These are phyloP conservation scores for Polytrichum commune DNA, from an alignment of 225 moss, liverwort and hornwort genomes.

Conservation along the genomic window DNA sequence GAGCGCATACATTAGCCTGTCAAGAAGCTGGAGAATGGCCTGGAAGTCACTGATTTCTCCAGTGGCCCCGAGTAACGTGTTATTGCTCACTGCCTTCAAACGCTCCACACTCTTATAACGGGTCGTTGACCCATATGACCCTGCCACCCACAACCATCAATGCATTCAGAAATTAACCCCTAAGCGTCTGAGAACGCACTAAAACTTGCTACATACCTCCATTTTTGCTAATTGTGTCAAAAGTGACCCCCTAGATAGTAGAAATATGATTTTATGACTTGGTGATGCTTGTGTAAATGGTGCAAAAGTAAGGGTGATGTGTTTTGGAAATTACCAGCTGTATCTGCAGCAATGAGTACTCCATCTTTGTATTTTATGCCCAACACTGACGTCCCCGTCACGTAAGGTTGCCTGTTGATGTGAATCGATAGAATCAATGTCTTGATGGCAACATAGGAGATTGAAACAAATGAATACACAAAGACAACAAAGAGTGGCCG, in stretches of 20 bases:
- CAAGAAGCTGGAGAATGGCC: slow-evolving; percentile 67
- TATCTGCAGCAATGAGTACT: slow-evolving; percentile 87
- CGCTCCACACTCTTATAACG: slow-evolving; percentile 87
- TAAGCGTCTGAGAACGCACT: too few relatives aligned
- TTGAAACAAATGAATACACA: too few relatives aligned
- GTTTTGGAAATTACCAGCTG: slow-evolving; percentile 41
- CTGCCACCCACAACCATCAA: slow-evolving; percentile 16
- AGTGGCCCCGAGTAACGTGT: slow-evolving; percentile 75
- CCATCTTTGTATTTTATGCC: slow-evolving; percentile 89
- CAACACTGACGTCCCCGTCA: slow-evolving; percentile 88
- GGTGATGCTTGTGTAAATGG: too few relatives aligned
- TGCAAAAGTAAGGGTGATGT: background rate
- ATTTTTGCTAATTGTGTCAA: too few relatives aligned
- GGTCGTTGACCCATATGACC: slow-evolving; percentile 81
- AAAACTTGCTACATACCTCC: too few relatives aligned
- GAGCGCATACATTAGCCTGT: slow-evolving; percentile 21
- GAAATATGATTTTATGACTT: too few relatives aligned
- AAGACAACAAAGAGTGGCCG: too few relatives aligned
- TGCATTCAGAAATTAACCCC: background rate
- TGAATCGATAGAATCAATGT: background rate
- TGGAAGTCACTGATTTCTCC: slow-evolving; percentile 95
- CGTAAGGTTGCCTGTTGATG: slow-evolving; percentile 62
- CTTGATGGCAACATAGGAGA: too few relatives aligned
- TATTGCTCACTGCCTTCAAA: slow-evolving; percentile 65
- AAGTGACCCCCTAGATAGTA: too few relatives aligned